Evolutionary conservation across 495 filamentous ascomycete genomes (phyloP), one percentile per base, ranked within the genome.

Genomic region (Neurospora hispaniola): DNA sequence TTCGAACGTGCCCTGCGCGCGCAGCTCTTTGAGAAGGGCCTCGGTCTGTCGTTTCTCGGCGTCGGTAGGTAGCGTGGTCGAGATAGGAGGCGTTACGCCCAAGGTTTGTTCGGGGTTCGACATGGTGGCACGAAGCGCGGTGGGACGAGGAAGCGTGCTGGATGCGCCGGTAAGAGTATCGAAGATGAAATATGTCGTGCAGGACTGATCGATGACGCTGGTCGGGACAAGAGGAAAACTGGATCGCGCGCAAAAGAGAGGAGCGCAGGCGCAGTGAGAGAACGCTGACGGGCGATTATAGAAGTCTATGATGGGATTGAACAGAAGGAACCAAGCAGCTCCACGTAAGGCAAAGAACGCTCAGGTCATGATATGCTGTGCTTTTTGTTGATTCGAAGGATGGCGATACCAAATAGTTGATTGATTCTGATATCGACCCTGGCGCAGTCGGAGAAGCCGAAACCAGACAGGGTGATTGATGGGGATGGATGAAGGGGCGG

Each of bases 1-100:
- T 79, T 98, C 95, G 75, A 97, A 99, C 71, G 95, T 97, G 81
- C 97, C 94, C 80, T 97, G 93, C 14, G 86, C 85, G 79, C 91
- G 91, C 71, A 99, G 83, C 80, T 97, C 94, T 20, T 90, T 88
- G 54, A 96, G 87, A 44, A 99, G 88, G 62, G 90, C 85, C 72
- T 92, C 88, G 78, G 93, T 94, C 18, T 91, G 86, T 73, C 88
- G 85, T 48, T 92, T 86, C 77, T 99, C 94, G 39, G 85, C 82
- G 48, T 89, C 84, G 16, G 92, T 94, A 16, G 96, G 96, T 20
- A 92, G 84, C 0, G 84, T 86, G 18, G 84, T 86, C 7, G 94
- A 96, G 59, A 99, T 93, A 23, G 96, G 91, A 72, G 90, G 89
- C 27, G 95, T 98, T 39, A 95, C 88, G 74, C 96, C 96, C 86